These are phyloP conservation scores for Borovskyia barvae DNA, from an alignment of 208 protist genomes.

Conservation along the genomic window DNA sequence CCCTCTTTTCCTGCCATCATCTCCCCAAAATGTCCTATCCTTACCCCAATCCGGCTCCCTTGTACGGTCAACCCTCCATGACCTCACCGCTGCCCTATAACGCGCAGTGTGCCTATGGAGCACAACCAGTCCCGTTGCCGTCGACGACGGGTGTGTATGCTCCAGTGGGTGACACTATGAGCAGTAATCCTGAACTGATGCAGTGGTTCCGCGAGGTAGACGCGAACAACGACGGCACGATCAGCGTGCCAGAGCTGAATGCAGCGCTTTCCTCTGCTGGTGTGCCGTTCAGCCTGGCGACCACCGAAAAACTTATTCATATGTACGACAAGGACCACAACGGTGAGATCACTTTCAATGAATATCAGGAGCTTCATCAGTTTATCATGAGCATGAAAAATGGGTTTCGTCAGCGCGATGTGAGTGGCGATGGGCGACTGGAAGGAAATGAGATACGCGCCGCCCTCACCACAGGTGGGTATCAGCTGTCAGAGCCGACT, in stretches of 20 bases:
- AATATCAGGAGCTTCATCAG: conserved; percentile 76
- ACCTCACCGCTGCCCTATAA: conserved; percentile 23
- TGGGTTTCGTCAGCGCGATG: conserved; percentile 67
- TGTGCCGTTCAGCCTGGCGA: conserved; percentile 61
- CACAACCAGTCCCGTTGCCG: conserved; percentile 7
- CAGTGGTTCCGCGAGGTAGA: conserved; percentile 84
- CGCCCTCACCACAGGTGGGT: conserved; percentile 50
- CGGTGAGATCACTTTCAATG: conserved; percentile 61
- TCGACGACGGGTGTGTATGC: conserved; percentile 24
- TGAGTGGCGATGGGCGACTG: conserved; percentile 51
- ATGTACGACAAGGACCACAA: conserved; percentile 81
- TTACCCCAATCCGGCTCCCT: too few relatives aligned
- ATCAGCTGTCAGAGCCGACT: conserved; percentile 57
- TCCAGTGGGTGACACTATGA: conserved; percentile 14
- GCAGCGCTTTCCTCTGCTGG: conserved; percentile 58
- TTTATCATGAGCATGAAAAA: conserved; percentile 77
- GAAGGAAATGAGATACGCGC: conserved; percentile 66
- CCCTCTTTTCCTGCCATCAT: too few relatives aligned
- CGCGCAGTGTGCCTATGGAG: conserved; percentile 17
- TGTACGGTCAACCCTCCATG: conserved; percentile 10
- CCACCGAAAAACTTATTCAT: conserved; percentile 70
- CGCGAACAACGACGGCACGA: conserved; percentile 57
- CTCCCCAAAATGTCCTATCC: too few relatives aligned
- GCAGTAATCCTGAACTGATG: conserved; percentile 39
- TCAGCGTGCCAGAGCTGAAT: conserved; percentile 79